Percentiles rank a stretch among this genome's conserved stretches.
These are phyloP conservation scores for Chrysoporthe cubensis DNA, from an alignment of 2,329 filamentous ascomycete species.

Conservation along the genomic window DNA sequence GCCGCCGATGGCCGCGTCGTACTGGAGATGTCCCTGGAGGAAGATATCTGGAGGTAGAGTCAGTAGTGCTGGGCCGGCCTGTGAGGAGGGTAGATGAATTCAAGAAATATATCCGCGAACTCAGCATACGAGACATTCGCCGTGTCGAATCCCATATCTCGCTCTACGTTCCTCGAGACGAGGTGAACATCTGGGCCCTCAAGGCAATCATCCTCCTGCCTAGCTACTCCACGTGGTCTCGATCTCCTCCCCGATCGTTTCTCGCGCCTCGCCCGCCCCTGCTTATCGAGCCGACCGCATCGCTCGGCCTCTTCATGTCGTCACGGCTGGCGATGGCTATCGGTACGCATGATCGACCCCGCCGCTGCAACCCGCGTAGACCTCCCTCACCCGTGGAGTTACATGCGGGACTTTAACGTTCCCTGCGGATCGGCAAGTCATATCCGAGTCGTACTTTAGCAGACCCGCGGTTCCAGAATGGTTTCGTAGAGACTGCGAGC, in stretches of 20 bases:
- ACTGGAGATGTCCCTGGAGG: constrained; percentile 5
- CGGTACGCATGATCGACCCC: background rate
- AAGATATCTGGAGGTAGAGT: background rate
- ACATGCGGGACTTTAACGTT: too few relatives aligned
- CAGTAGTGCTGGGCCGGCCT: background rate
- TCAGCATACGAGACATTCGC: constrained; percentile 10
- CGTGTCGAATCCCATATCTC: constrained; percentile 4
- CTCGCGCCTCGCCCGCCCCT: background rate
- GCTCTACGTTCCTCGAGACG: background rate
- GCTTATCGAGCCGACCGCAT: background rate
- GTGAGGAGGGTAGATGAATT: background rate
- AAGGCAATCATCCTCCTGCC: background rate
- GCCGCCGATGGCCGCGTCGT: constrained; percentile 17
- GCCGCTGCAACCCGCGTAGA: background rate
- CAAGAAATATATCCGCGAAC: background rate
- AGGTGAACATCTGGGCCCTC: background rate
- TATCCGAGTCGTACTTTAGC: too few relatives aligned
- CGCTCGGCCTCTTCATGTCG: background rate
- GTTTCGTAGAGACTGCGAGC: too few relatives aligned
- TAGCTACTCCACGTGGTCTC: background rate
- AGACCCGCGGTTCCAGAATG: too few relatives aligned
- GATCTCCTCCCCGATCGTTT: background rate
- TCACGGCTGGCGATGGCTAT: background rate
- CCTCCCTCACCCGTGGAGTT: background rate
- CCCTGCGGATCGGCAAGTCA: too few relatives aligned